Evolutionary conservation across 1,284 basidiomycete genomes (phyloP).

Genomic region (Moniliophthora roreri): DNA sequence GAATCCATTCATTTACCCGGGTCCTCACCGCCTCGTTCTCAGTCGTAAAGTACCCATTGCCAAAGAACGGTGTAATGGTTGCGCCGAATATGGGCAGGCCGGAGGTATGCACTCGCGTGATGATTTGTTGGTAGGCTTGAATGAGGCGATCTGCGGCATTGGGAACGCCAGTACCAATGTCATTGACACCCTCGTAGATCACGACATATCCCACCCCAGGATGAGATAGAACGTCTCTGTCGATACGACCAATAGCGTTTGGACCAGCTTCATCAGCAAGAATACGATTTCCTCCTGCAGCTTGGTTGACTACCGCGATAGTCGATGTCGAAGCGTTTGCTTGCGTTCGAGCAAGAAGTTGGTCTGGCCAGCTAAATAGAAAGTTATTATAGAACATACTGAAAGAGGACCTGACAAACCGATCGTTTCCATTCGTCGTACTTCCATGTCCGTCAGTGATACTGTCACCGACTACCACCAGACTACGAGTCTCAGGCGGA

Average conservation of each 20-base stretch:
- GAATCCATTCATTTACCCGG: conserved; percentile 43
- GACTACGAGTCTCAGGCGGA: conserved; percentile 26
- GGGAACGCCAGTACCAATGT: conserved; percentile 42
- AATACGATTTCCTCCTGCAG: conserved; percentile 50
- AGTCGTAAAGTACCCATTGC: conserved; percentile 36
- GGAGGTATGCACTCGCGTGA: conserved; percentile 38
- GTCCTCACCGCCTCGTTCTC: conserved; percentile 40
- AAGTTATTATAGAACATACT: background rate
- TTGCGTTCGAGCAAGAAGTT: conserved; percentile 42
- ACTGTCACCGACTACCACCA: conserved; percentile 49
- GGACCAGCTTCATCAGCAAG: conserved; percentile 49
- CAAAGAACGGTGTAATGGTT: conserved; percentile 48
- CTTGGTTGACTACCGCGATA: conserved; percentile 48
- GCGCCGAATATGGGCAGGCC: conserved; percentile 46
- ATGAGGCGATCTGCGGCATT: conserved; percentile 40
- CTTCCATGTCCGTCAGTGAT: conserved; percentile 45
- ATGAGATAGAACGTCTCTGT: conserved; percentile 49
- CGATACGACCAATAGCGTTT: conserved; percentile 44
- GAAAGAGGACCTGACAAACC: conserved; percentile 24
- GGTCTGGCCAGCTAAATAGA: conserved; percentile 44
- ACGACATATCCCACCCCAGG: conserved; percentile 43
- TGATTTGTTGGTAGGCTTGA: conserved; percentile 44
- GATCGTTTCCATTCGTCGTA: conserved; percentile 36
- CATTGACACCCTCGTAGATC: conserved; percentile 55
- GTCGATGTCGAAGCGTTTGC: conserved; percentile 27